Evolutionary conservation across 2,329 filamentous ascomycete species (phyloP), one percentile per base, ranked within the genome.

Genomic region (Phoma sp.): DNA sequence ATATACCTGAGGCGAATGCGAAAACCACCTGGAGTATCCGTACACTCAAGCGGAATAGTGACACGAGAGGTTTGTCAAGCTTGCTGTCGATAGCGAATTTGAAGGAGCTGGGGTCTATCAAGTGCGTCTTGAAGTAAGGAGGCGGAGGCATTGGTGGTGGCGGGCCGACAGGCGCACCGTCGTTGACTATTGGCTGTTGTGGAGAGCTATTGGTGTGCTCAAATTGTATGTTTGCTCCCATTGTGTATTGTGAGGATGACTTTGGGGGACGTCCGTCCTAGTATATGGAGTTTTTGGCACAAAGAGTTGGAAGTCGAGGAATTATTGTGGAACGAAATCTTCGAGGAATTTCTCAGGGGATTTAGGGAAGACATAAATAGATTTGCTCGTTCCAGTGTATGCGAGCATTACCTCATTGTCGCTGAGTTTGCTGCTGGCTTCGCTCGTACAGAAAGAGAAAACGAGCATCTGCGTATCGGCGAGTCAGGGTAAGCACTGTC

Each of bases 11-110:
- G 9, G 61, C 61, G 11, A 69, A 36, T 4, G 61, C 62, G 41
- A 69, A 68, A 8, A 55, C 51, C 35, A 68, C 45, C 42, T 69
- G 58, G n/a, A 68, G 50, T 22, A 68, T 18, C 13, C 59, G 62
- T 22, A 64, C 42, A 9, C 52, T 62, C 22, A 69, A 46, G 6
- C 60, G 50, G 35, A 68, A 69, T 6, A 69, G 57, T 3, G 57
- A 61, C 1, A 59, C 50, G 7, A 59, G 27, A 10, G 65, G 65
- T 2, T 62, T 62, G 43, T 65, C 55, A 30, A 65, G 50, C 39
- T 59, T 62, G 6, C 13, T 22, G 25, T 65, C 54, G 36, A 69
- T 47, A n/a, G 60, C 58, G 10, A 60, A 49, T 11, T 59, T 61
- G 55, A 66, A 68, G 5, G 58, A 60, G 25, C 55, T 62, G 1